These are phyloP conservation scores for Aspergillus incahuasiensis DNA, from an alignment of 495 filamentous ascomycete species.

Conservation along the genomic window DNA sequence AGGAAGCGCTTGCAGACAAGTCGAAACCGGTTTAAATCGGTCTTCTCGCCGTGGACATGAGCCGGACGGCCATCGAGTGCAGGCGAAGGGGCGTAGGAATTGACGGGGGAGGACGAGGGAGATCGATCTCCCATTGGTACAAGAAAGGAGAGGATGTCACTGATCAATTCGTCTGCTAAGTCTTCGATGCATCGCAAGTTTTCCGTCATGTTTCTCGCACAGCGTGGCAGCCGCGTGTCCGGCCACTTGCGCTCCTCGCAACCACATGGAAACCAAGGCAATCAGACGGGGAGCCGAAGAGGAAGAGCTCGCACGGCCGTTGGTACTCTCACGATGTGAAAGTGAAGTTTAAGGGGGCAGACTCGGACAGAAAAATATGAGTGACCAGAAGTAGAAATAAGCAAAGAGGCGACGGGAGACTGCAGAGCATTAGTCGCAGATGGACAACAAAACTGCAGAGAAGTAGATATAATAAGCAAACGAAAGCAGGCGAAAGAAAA, in stretches of 20 bases:
- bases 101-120: conserved; percentile 12
- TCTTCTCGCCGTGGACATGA: conserved; percentile 28
- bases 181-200: conserved; percentile 39
- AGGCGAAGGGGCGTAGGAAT: not conserved
- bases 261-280: conserved; percentile 34
- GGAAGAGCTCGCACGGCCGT: conserved; percentile 10
- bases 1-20: conserved; percentile 59
- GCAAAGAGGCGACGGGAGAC: conserved; percentile 14
- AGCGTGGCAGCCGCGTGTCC: conserved; percentile 32
- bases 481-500: not conserved
- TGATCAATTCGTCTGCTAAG: conserved; percentile 59
- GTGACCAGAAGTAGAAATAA: conserved; percentile 14
- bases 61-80: conserved; percentile 7
- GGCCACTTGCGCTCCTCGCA: conserved; percentile 33
- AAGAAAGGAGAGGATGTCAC: conserved; percentile 45
- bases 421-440: conserved; percentile 7
- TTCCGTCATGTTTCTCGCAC: conserved; percentile 33
- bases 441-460: not conserved
- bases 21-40: conserved; percentile 48
- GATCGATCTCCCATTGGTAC: conserved; percentile 18
- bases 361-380: conserved; percentile 6
- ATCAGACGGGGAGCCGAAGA: conserved; percentile 11
- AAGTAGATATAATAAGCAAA: conserved; percentile 6
- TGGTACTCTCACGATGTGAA: conserved; percentile 10
- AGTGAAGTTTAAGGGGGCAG: conserved; percentile 9